phyloP scores from a whole-genome alignment of 371 early-diverging fungal species.

The Mortierella sp. region DNA sequence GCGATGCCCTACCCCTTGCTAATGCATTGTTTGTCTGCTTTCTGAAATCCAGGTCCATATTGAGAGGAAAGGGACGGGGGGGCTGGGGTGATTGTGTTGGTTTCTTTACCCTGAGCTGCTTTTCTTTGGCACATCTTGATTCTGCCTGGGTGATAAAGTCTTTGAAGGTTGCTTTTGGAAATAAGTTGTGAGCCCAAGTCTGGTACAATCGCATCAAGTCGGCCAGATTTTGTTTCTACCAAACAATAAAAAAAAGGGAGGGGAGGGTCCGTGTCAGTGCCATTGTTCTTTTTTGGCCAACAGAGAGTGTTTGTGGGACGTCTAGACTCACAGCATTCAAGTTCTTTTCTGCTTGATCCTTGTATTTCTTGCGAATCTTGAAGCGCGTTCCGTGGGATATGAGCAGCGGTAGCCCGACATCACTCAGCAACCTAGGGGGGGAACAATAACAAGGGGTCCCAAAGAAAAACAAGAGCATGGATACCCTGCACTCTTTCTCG shows the following conservation, averaged over 20 bases:
- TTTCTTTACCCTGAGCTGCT: constrained; percentile 29
- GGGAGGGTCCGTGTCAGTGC: background rate
- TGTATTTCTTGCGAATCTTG: constrained; percentile 37
- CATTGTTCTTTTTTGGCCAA: background rate
- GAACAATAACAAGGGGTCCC: background rate
- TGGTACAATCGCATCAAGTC: constrained; percentile 46
- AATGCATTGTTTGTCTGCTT: too few relatives aligned
- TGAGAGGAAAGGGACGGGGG: too few relatives aligned
- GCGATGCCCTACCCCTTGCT: too few relatives aligned
- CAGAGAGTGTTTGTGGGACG: background rate
- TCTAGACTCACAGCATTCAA: constrained; percentile 25
- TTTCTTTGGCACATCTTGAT: constrained; percentile 27
- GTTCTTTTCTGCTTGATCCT: constrained; percentile 27
- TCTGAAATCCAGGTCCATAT: too few relatives aligned
- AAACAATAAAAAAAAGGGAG: background rate
- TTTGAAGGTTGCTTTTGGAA: constrained; percentile 39
- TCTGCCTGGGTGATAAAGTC: constrained; percentile 41
- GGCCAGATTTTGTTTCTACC: constrained; percentile 40
- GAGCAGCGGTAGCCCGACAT: constrained; percentile 24
- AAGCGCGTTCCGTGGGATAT: constrained; percentile 24
- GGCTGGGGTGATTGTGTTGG: too few relatives aligned
- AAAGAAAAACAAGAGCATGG: too few relatives aligned
- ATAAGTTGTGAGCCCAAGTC: constrained; percentile 48
- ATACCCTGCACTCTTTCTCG: too few relatives aligned
- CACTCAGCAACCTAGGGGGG: constrained; percentile 16